Evolutionary conservation across 352 stramenopile species (phyloP).

Genomic region (Phytophthora nicotianae): DNA sequence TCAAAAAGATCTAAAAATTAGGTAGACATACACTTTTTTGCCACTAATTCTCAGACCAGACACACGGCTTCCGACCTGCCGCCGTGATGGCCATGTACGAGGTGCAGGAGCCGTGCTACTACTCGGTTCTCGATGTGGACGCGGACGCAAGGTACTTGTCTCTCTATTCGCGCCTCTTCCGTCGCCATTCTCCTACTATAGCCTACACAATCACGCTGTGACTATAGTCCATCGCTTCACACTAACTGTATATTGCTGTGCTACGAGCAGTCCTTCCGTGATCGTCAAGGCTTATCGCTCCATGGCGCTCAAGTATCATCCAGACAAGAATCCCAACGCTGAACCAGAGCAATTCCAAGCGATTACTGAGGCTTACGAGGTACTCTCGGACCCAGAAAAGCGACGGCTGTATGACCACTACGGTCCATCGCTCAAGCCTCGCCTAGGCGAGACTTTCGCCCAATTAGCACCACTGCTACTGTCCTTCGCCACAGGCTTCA

Average conservation of each 20-base stretch:
- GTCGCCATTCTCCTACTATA: neutral
- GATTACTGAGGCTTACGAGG: conserved; percentile 78
- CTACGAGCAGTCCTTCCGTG: conserved; percentile 70
- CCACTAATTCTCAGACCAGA: conserved; percentile 13
- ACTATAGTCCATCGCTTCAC: conserved; percentile 2
- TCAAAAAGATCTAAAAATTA: neutral
- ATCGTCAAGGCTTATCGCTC: conserved; percentile 96
- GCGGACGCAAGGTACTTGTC: conserved; percentile 50
- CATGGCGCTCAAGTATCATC: conserved; percentile 94
- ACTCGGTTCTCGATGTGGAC: conserved; percentile 71
- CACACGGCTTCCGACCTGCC: conserved; percentile 4
- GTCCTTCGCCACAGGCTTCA: conserved; percentile 60
- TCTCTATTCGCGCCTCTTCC: neutral
- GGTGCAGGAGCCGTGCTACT: conserved; percentile 65
- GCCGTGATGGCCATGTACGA: conserved; percentile 42
- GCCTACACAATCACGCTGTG: neutral
- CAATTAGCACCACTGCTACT: conserved; percentile 71
- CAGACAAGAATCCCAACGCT: conserved; percentile 95
- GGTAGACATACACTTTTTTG: conserved; percentile 9
- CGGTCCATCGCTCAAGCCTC: conserved; percentile 58
- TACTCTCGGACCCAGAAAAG: conserved; percentile 79
- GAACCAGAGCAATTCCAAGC: conserved; percentile 90
- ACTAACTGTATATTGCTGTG: conserved; percentile 7
- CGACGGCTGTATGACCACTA: conserved; percentile 79
- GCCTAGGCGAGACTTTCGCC: conserved; percentile 65